Percentiles rank a stretch among this genome's conserved stretches.
phyloP scores from a whole-genome alignment of 192 early-diverging fungal species.

The Coemansia sp. region DNA sequence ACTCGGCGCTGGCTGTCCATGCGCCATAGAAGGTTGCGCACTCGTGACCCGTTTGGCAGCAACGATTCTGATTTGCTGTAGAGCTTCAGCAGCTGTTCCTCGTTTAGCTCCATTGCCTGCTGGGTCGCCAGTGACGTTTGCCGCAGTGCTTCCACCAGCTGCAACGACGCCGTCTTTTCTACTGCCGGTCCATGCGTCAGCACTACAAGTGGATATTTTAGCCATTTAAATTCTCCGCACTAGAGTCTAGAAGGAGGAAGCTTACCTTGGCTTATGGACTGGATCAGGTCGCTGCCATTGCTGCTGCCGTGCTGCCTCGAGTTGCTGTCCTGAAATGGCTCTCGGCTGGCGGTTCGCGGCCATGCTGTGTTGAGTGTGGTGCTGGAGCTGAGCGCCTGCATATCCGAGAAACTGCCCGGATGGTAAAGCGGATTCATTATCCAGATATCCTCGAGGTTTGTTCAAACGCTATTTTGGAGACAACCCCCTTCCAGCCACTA shows the following conservation, averaged over 20 bases:
- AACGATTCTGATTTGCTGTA: constrained; percentile 30
- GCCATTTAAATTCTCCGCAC: too few species aligned
- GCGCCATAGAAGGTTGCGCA: constrained; percentile 51
- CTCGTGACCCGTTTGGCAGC: constrained; percentile 36
- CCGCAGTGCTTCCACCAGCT: constrained; percentile 2
- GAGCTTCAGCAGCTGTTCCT: constrained; percentile 27
- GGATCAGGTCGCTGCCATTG: constrained; percentile 16
- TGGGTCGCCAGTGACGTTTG: background rate
- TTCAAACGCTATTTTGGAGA: too few species aligned
- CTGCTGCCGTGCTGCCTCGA: background rate
- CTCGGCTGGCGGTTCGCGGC: background rate
- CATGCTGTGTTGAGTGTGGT: constrained; percentile 5
- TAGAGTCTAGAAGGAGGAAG: too few species aligned
- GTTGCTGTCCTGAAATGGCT: background rate
- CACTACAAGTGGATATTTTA: constrained; percentile 2
- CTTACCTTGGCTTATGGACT: constrained; percentile 28
- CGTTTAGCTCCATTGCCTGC: constrained; percentile 10
- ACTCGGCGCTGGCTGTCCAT: constrained; percentile 21
- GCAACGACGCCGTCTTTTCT: constrained; percentile 1
- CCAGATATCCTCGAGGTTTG: background rate
- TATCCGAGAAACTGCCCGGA: background rate
- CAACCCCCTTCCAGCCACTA: too few species aligned
- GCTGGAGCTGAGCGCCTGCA: constrained; percentile 2
- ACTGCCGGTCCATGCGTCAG: constrained; percentile 25
- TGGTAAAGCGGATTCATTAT: constrained; percentile 5